These are phyloP conservation scores for Malus hybrid DNA, from an alignment of 331 rosid genomes.

Conservation along the genomic window DNA sequence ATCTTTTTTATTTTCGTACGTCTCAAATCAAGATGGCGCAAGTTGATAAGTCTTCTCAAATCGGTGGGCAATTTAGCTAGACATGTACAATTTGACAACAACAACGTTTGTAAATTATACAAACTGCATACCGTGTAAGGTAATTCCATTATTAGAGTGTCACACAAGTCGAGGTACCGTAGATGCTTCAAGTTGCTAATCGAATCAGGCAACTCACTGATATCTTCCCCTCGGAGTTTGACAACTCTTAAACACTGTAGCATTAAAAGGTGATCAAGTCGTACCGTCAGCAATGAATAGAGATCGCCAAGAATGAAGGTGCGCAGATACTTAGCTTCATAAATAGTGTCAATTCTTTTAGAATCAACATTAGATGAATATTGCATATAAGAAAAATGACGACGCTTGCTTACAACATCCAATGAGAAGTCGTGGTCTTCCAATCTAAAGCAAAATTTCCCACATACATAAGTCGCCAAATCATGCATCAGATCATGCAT, in stretches of 20 bases:
- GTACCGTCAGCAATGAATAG: neutral
- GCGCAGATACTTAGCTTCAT: neutral
- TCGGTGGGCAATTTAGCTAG: conserved; percentile 3
- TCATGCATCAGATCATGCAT: conserved; percentile 8
- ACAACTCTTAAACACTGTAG: neutral
- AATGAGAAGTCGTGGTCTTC: neutral
- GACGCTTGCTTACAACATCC: neutral
- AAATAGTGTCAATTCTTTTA: neutral
- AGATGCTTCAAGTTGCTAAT: conserved; percentile 13
- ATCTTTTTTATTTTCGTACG: neutral
- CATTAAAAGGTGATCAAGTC: neutral
- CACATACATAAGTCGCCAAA: neutral
- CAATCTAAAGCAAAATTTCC: neutral
- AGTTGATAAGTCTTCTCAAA: neutral
- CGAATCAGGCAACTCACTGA: neutral
- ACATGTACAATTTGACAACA: neutral
- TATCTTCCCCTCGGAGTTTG: neutral
- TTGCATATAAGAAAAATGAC: neutral
- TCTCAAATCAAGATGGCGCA: conserved; percentile 5
- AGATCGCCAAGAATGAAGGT: neutral
- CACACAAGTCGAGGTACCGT: neutral
- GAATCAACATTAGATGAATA: neutral
- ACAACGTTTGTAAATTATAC: conserved; percentile 6
- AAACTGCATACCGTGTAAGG: neutral
- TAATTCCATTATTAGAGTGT: neutral